These are phyloP conservation scores for Nephelium lappaceum DNA, from an alignment of 345 rosid genomes.

Conservation along the genomic window DNA sequence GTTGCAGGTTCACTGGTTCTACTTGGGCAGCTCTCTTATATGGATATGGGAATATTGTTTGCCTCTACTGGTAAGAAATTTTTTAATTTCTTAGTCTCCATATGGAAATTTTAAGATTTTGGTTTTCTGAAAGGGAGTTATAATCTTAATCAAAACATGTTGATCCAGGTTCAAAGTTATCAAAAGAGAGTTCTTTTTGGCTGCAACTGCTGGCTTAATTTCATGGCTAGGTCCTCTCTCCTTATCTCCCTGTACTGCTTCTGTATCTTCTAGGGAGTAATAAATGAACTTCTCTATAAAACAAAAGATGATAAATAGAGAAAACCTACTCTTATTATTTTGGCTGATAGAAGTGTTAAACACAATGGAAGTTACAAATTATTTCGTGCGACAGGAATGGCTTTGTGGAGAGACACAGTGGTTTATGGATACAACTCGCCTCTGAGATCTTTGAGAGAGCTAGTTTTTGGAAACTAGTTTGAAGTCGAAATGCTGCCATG, in stretches of 20 bases:
- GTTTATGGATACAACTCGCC: constrained; percentile 71
- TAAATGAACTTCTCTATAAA: not conserved
- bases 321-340: not conserved
- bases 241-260: not conserved
- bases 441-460: constrained; percentile 60
- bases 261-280: not conserved
- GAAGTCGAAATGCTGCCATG: not conserved
- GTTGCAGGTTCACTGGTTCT: constrained; percentile 80
- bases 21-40: constrained; percentile 84
- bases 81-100: not conserved
- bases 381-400: constrained; percentile 46
- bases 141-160: not conserved
- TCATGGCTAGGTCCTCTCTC: constrained; percentile 71
- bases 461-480: constrained; percentile 55
- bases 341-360: not conserved
- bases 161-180: constrained; percentile 59
- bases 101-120: not conserved
- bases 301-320: not conserved
- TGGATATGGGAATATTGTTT: constrained; percentile 81
- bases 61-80: constrained; percentile 67
- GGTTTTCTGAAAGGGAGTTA: not conserved
- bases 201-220: constrained; percentile 69
- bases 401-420: constrained; percentile 73
- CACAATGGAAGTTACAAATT: constrained; percentile 3
- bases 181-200: constrained; percentile 65